These are phyloP conservation scores for Rhizopogon vesiculosus DNA, from an alignment of 768 basidiomycete genomes.

Conservation along the genomic window DNA sequence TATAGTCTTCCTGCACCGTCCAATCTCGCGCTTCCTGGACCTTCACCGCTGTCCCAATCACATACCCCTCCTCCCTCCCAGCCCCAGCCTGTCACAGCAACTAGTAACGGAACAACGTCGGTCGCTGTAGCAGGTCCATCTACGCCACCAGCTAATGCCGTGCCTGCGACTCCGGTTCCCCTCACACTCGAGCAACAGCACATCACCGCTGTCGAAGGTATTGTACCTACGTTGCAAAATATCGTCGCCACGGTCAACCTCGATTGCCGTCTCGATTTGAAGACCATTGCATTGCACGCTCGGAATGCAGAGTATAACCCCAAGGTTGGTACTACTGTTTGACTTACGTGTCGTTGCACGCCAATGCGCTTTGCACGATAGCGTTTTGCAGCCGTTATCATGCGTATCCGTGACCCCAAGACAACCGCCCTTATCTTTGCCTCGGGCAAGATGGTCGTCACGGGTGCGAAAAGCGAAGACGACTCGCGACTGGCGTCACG, in stretches of 20 bases:
- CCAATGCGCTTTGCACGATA: conserved; percentile 67
- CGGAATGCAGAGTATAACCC: conserved; percentile 99
- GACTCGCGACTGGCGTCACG: conserved; percentile 95
- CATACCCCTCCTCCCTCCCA: conserved; percentile 26
- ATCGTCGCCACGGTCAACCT: conserved; percentile 99
- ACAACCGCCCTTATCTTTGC: conserved; percentile 99
- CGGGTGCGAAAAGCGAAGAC: conserved; percentile 98
- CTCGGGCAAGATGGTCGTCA: conserved; percentile 99
- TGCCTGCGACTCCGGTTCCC: conserved; percentile 65
- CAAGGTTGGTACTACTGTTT: conserved; percentile 76
- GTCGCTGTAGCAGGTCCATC: conserved; percentile 57
- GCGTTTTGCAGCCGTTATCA: conserved; percentile 99
- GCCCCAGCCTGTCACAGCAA: conserved; percentile 18
- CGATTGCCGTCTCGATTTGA: conserved; percentile 93
- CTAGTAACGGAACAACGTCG: conserved; percentile 26
- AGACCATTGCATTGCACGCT: conserved; percentile 97
- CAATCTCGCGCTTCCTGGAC: conserved; percentile 46
- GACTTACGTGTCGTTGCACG: conserved; percentile 36
- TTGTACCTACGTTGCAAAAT: conserved; percentile 99
- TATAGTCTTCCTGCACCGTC: conserved; percentile 39
- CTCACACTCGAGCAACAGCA: conserved; percentile 89
- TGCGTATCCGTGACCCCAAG: conserved; percentile 99
- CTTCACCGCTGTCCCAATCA: conserved; percentile 51
- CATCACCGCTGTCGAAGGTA: conserved; percentile 95
- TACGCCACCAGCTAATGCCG: conserved; percentile 43